These are phyloP conservation scores for Haplosporangium sp. DNA, from an alignment of 371 early-diverging fungal species.

Conservation along the genomic window DNA sequence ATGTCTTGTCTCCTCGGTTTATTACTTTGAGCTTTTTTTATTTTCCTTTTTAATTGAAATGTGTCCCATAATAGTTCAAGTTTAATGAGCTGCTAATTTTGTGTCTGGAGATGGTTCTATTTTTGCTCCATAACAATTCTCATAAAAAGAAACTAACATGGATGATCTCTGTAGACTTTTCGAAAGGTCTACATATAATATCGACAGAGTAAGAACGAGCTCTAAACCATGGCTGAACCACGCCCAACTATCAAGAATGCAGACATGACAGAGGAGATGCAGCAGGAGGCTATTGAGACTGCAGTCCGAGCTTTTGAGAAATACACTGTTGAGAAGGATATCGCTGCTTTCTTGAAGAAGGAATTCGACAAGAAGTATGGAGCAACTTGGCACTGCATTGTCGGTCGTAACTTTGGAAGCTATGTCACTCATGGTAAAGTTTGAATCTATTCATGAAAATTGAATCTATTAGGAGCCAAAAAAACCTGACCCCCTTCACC, in stretches of 20 bases:
- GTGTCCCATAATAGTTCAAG: no score
- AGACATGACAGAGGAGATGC: constrained; percentile 98
- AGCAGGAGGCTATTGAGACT: constrained; percentile 93
- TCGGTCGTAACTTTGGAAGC: constrained; percentile 97
- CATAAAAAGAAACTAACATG: no score
- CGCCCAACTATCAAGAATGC: constrained; percentile 88
- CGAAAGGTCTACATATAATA: no score
- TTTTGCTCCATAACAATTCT: no score
- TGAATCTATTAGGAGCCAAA: not conserved
- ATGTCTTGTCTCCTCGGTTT: no score
- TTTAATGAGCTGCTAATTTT: no score
- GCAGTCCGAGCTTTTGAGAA: constrained; percentile 94
- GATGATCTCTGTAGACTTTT: no score
- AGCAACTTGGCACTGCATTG: constrained; percentile 98
- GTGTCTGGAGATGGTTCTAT: no score
- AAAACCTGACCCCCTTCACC: no score
- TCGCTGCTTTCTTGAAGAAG: constrained; percentile 94
- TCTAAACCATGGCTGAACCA: constrained; percentile 32
- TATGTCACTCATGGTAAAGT: constrained; percentile 95
- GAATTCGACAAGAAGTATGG: constrained; percentile 98
- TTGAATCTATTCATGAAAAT: no score
- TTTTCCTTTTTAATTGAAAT: no score
- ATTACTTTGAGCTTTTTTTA: no score
- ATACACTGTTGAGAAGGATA: constrained; percentile 96
- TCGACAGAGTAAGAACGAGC: not conserved